Evolutionary conservation across 306 rosid genomes (phyloP).

Genomic region (Casuarina cunninghamiana): DNA sequence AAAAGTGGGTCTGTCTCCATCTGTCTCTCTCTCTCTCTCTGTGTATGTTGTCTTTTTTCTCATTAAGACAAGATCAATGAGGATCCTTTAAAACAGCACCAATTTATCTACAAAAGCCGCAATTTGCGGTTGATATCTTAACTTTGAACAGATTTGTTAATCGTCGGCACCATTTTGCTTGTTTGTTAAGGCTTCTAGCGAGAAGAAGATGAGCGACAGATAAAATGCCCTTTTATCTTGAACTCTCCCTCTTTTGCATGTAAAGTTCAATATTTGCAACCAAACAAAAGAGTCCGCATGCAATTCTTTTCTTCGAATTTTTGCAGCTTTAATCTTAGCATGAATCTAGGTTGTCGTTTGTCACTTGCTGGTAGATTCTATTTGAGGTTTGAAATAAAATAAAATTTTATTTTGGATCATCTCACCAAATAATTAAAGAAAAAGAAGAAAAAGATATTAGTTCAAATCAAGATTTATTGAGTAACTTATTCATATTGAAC

Average conservation of each 20-base stretch:
- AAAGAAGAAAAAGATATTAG: no score
- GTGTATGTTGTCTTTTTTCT: not conserved
- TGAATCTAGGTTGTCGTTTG: not conserved
- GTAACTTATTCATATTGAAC: no score
- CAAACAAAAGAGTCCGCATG: not conserved
- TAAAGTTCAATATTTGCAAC: not conserved
- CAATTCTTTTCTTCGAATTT: not conserved
- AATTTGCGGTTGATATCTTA: no score
- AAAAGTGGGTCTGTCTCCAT: not conserved
- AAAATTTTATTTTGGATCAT: no score
- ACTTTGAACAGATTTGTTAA: no score
- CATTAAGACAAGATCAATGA: not conserved
- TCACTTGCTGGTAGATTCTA: not conserved
- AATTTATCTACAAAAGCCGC: no score
- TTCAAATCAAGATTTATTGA: no score
- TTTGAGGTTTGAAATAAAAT: not conserved
- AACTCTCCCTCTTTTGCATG: no score
- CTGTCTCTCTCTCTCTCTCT: not conserved
- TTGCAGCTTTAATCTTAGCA: not conserved
- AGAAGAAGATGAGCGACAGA: not conserved
- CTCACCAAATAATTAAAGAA: no score
- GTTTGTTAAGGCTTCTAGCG: not conserved
- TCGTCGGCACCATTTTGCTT: not conserved
- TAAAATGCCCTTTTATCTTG: no score
- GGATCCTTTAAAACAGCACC: not conserved